Base-by-base conservation (phyloP, 2,329 filamentous ascomycete genomes). In the Golovinomyces cichoracearum region DNA sequence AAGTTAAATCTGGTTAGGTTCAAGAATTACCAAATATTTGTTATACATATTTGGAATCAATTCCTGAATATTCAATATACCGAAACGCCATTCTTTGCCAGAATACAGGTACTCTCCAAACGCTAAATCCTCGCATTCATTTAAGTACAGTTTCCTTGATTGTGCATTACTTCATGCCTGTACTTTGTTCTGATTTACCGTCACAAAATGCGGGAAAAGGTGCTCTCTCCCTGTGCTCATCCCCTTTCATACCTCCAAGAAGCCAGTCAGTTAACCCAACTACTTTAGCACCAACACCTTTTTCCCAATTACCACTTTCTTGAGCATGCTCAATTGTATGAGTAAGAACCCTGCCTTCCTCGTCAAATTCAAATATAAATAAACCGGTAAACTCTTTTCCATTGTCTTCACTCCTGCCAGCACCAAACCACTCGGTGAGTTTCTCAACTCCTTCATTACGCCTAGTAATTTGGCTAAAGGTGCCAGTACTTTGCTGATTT, bases 321-420 rank as follows among this genome's bases (percentile, higher is more conserved):
- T 94, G 81, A 1, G 83, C 81, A 64, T 93, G 83, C 64, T 98
- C 90, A 58, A 98, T 95, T 0, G 83, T 93, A 63, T 95, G 90
- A 55, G 76, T 84, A 45, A 81, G 64, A 31, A 98, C 76, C 53
- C 84, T 72, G 1, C 90, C 90, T 57, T 93, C 73, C 44, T 76
- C 70, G 59, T 95, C 90, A 61, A 98, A 98, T 54, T 93, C 83
- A 62, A 98, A 98, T 51, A 93, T 79, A 63, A 95, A 98, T 10
- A 95, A 64, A 0, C 90, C 90, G 1, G 78, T 83, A 57, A 95
- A 95, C 58, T 86, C 80, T 58, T 82, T 79, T 52, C 73, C 73
- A 46, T 74, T 71, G 49, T 74, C 72, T 55, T 69, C 63, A 17
- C 72, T 67, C n/a, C 7, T 33, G 58, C 65, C 54, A 63, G 63